A percentile compares a stretch with the other conserved stretches of the same genome.
These are phyloP conservation scores for Proliferodiscus dingleyae DNA, from an alignment of 2,329 filamentous ascomycete genomes.

Conservation along the genomic window DNA sequence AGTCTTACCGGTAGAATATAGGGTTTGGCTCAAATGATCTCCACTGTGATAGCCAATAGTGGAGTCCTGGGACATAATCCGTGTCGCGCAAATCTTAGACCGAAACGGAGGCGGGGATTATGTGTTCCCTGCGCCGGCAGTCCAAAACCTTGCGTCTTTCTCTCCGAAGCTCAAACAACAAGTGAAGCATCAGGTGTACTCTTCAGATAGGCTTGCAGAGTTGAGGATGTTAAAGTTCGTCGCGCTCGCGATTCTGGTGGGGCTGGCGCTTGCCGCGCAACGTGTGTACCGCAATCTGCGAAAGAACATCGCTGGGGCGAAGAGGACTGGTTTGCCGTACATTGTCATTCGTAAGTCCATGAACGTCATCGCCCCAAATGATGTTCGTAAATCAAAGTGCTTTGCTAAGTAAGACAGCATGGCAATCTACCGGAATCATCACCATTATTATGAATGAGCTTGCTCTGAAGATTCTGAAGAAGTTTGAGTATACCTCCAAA, in stretches of 20 bases:
- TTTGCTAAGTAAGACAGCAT: not conserved
- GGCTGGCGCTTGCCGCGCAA: not conserved
- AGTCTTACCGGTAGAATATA: too few relatives aligned
- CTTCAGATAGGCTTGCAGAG: too few relatives aligned
- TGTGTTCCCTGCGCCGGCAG: too few relatives aligned
- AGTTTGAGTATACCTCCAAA: conserved; percentile 8
- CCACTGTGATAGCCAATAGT: too few relatives aligned
- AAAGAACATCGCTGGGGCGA: conserved; percentile 21
- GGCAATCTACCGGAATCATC: conserved; percentile 7
- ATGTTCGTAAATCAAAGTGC: not conserved
- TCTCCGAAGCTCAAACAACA: too few relatives aligned
- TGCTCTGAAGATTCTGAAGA: conserved; percentile 8
- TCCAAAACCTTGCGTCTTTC: too few relatives aligned
- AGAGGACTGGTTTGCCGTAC: conserved; percentile 25
- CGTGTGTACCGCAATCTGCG: conserved; percentile 6
- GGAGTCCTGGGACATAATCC: too few relatives aligned
- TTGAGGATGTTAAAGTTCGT: not conserved
- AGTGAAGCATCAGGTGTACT: too few relatives aligned
- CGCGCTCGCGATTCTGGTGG: not conserved
- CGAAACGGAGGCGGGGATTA: too few relatives aligned
- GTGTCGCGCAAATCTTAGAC: too few relatives aligned
- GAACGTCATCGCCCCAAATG: not conserved
- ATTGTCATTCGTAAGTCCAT: conserved; percentile 23
- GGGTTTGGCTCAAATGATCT: too few relatives aligned
- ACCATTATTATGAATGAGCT: conserved; percentile 9